phyloP scores from a whole-genome alignment of 352 stramenopile genomes.

The Pythium pectinolyticum region DNA sequence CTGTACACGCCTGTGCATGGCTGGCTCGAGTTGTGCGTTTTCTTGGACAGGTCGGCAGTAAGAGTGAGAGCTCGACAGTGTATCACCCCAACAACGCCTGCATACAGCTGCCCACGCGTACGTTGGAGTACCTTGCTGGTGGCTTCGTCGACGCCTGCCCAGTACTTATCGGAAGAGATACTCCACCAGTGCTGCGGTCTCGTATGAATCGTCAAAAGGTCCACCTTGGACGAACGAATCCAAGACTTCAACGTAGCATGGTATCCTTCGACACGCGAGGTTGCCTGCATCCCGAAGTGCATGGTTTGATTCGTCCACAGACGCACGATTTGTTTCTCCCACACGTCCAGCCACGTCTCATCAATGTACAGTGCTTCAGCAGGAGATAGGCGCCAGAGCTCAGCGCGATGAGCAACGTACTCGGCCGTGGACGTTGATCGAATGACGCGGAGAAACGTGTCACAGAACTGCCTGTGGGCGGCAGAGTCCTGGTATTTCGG shows the following conservation, averaged over 20 bases:
- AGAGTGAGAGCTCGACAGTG: neutral
- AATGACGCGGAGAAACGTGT: neutral
- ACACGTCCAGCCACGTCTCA: slow-evolving; percentile 21
- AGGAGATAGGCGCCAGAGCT: neutral
- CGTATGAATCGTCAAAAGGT: slow-evolving; percentile 6
- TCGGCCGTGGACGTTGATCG: neutral
- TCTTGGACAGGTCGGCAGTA: neutral
- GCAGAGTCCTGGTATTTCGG: neutral
- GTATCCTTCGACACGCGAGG: slow-evolving; percentile 26
- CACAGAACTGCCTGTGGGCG: neutral
- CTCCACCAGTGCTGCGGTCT: neutral
- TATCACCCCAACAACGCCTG: neutral
- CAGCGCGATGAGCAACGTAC: no score
- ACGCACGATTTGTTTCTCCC: slow-evolving; percentile 19
- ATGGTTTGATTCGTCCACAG: slow-evolving; percentile 18
- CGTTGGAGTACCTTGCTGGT: neutral
- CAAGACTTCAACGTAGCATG: slow-evolving; percentile 22
- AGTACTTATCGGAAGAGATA: neutral
- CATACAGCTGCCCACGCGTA: neutral
- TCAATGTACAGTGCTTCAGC: slow-evolving; percentile 14
- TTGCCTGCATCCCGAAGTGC: slow-evolving; percentile 25
- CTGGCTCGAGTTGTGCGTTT: neutral
- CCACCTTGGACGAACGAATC: slow-evolving; percentile 3
- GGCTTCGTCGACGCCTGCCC: neutral
- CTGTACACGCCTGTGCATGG: neutral